Evolutionary conservation across 202 grass and related monocot genomes (phyloP), one percentile per base, ranked within the genome.

Genomic region (Tripidium arundinaceum): DNA sequence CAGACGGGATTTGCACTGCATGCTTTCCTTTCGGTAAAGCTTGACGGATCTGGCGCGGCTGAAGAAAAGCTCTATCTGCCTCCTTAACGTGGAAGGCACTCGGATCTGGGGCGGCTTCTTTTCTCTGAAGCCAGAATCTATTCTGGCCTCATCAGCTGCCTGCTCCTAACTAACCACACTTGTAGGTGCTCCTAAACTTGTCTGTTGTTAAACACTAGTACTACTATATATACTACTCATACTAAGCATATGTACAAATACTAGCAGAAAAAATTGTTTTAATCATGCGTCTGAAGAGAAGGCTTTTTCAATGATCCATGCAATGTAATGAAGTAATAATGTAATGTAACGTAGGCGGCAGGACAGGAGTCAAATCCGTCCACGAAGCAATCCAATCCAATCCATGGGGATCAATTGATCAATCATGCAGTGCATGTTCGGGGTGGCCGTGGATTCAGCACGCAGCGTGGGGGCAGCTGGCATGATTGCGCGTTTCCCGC

Each of bases 71-170:
- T 70, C n/a, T 45, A 26, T n/a, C 43, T n/a, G n/a, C n/a, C 78
- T 83, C 58, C 81, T 85, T 68, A 72, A 73, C 87, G 87, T 78
- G 66, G 78, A 85, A 89, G 87, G 46, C 54, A 88, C 26, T 57
- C 5, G 79, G 65, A 12, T 52, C 33, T 55, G 12, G 19, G 19
- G 36, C 16, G n/a, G n/a, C 16, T 11, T 55, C 15, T 37, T 47
- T 27, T 39, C 5, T 68, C n/a, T 67, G 2, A 66, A 37, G 31
- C 8, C n/a, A 25, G 55, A 13, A 59, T 24, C 22, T 68, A 76
- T 11, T 60, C 39, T 19, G 70, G 47, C 8, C 16, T 57, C 16
- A 58, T n/a, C n/a, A n/a, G 68, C 21, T 45, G 63, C 62, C 40
- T 55, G 54, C 40, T 31, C 42, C 63, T 61, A 62, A 68, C 58